Evolutionary conservation across 352 stramenopile genomes (phyloP).

Genomic region (Globisporangium emineosum): DNA sequence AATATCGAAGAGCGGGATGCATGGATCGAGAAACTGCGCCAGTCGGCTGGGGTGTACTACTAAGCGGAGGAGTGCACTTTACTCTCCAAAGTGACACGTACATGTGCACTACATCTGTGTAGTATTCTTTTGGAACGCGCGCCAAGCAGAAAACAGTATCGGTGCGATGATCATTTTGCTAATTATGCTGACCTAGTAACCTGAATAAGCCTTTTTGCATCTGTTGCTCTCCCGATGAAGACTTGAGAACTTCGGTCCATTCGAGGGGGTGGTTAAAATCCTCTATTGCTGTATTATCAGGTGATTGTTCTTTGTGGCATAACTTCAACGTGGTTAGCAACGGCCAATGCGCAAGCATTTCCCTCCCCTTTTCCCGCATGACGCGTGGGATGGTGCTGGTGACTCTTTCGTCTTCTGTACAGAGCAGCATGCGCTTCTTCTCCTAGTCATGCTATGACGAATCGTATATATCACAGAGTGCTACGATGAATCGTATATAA

Average conservation of each 20-base stretch:
- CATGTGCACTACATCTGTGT: background rate
- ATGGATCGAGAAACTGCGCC: conserved; percentile 77
- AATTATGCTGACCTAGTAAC: conserved; percentile 1
- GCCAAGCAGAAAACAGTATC: background rate
- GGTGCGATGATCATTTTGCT: conserved; percentile 2
- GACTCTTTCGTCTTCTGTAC: background rate
- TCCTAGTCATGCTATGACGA: background rate
- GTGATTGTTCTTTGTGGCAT: too few species aligned
- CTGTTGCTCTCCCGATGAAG: background rate
- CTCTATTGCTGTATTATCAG: too few species aligned
- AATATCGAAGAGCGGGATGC: conserved; percentile 80
- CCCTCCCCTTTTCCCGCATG: too few species aligned
- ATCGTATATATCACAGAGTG: too few species aligned
- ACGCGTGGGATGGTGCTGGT: too few species aligned
- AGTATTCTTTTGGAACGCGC: background rate
- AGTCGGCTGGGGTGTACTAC: conserved; percentile 43
- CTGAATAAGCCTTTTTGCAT: background rate
- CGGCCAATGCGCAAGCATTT: too few species aligned
- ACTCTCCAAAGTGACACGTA: background rate
- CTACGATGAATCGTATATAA: too few species aligned
- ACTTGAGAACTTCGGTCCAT: too few species aligned
- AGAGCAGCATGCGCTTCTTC: background rate
- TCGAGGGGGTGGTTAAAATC: too few species aligned
- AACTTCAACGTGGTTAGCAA: too few species aligned
- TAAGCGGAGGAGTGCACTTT: conserved; percentile 1